Evolutionary conservation across 306 rosid genomes (phyloP), one percentile per base, ranked within the genome.

Genomic region (Medicago truncatula): DNA sequence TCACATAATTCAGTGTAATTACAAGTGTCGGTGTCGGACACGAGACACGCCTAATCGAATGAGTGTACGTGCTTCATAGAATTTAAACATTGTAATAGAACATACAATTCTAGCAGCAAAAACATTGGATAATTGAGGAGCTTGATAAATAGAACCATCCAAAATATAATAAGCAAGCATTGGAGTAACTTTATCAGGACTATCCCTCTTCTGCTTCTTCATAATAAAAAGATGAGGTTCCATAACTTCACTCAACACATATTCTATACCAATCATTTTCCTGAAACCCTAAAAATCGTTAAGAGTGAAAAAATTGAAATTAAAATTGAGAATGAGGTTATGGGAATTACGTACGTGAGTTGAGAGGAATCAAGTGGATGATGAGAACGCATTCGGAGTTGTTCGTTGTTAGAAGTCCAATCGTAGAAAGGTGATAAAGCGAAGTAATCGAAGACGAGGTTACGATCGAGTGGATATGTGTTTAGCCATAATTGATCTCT

Each of bases 71-170:
- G n/a, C n/a, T n/a, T n/a, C n/a, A n/a, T n/a, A n/a, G n/a, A n/a
- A n/a, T n/a, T n/a, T n/a, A n/a, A 79, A 54, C 15, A 47, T 18
- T 3, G 18, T 15, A 28, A 15, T 6, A 13, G 78, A 67, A 53
- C 91, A 75, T 72, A 92, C 98, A 76, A 92, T 81, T 80, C 96
- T 86, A 74, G 98, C 88, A n/a, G 97, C 90, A 73, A 95, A 92
- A 71, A 95, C 96, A 89, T 81, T 95, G 86, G 88, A 84, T 4
- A 95, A 95, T 44, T 95, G 98, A 1, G 97, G 97, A 74, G 96
- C 90, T 79, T 95, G 98, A 83, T 95, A 92, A 28, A 95, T 90
- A 1, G 97, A 92, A 76, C 98, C 97, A 78, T 95, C 98, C 88
- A 92, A 85, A 52, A 90, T 63, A 66, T 92, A 90, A 72, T 95